Evolutionary conservation across 2,329 filamentous ascomycete genomes (phyloP), one percentile per base, ranked within the genome.

Genomic region (Fusarium musae): DNA sequence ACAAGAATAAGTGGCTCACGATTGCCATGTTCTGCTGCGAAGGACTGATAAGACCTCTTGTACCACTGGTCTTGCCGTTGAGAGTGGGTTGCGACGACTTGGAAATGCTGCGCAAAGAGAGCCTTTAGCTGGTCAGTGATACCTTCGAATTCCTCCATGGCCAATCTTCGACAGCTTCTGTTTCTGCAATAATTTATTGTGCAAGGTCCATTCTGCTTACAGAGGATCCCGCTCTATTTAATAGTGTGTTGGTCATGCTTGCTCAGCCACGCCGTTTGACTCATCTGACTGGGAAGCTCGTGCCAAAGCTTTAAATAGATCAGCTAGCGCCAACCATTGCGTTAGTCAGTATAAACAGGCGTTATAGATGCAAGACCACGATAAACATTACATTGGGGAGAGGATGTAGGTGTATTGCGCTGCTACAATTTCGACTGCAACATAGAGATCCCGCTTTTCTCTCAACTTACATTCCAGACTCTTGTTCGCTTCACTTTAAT

Each of bases 41-140:
- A 64, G 5, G 50, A 46, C 15, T 69, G 43, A 3, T 69, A 69
- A 9, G 40, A 69, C 0, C 66, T 36, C 9, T 69, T 69, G 9
- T 69, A 69, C 58, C 65, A 69, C 37, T 69, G 66, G 5, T 69
- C 66, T 26, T 69, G 65, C 12, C 66, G 66, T 1, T 69, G 66
- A 1, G 66, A 69, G 5, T 64, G 23, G 9, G 58, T 64, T 7
- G 58, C 34, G 1, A 58, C 34, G 2, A 69, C 23, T 12, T 69
- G 50, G 2, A 69, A 69, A 21, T 69, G 66, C 9, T 30, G 39
- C 3, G 50, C 34, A 1, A 69, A 9, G 3, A 69, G 50, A 52
- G 21, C 9, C 2, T 15, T 13, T 0, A 69, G 16, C 21, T 69
- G 39, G 2, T 7, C 11, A 1, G 0, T 7, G 1, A 32, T 6